These are phyloP conservation scores for Dissoconium aciculare DNA, from an alignment of 2,329 filamentous ascomycete genomes.

Conservation along the genomic window DNA sequence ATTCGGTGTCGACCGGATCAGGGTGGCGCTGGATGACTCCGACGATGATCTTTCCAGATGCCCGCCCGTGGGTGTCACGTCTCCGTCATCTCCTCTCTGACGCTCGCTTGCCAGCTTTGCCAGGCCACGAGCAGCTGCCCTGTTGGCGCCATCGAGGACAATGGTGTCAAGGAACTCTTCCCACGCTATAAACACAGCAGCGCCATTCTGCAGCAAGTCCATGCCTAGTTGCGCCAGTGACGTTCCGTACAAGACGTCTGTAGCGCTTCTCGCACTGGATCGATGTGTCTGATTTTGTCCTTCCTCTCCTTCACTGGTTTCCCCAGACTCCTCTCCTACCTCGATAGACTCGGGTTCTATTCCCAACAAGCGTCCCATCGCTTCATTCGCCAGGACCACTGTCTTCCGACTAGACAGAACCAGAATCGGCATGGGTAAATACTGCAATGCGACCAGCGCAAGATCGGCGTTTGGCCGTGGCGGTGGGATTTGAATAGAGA, in stretches of 20 bases:
- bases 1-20: constrained; percentile 17
- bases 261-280: constrained; percentile 24
- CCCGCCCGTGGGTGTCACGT: constrained; percentile 11
- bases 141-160: constrained; percentile 25
- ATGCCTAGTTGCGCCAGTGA: constrained; percentile 56
- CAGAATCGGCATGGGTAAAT: constrained; percentile 56
- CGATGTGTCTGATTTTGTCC: not conserved
- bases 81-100: not conserved
- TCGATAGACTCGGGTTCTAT: constrained; percentile 30
- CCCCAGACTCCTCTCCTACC: constrained; percentile 5
- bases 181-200: constrained; percentile 37
- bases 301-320: constrained; percentile 3
- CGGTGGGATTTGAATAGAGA: constrained; percentile 23
- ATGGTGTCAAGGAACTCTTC: constrained; percentile 34
- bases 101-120: not conserved
- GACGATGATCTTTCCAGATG: constrained; percentile 14
- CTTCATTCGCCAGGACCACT: constrained; percentile 58
- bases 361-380: constrained; percentile 55
- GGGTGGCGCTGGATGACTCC: constrained; percentile 4
- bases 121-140: constrained; percentile 5
- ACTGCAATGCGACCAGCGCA: constrained; percentile 56
- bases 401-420: constrained; percentile 56
- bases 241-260: constrained; percentile 49
- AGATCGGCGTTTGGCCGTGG: constrained; percentile 20
- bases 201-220: constrained; percentile 56